Evolutionary conservation across 2,329 filamentous ascomycete genomes (phyloP).

Genomic region (Penicillium psychrosexuale): DNA sequence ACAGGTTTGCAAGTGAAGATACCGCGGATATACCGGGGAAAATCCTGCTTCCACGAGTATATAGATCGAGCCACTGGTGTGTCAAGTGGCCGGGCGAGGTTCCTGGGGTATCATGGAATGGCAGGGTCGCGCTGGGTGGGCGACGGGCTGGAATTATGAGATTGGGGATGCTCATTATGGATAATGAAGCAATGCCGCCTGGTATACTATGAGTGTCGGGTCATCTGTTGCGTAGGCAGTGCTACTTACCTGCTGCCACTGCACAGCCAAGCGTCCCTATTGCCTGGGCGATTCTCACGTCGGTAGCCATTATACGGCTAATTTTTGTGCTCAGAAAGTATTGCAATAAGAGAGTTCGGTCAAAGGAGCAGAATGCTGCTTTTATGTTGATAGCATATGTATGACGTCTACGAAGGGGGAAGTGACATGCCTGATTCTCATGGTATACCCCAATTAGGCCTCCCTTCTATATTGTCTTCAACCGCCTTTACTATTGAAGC

Average conservation of each 20-base stretch:
- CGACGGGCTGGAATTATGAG: slow-evolving; percentile 20
- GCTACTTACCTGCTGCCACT: slow-evolving; percentile 6
- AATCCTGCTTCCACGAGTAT: slow-evolving; percentile 53
- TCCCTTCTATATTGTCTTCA: too few species aligned
- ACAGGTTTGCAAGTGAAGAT: slow-evolving; percentile 52
- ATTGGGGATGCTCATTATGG: slow-evolving; percentile 21
- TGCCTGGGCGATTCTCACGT: slow-evolving; percentile 9
- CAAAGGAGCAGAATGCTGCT: background rate
- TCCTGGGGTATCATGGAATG: slow-evolving; percentile 12
- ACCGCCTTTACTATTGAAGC: too few species aligned
- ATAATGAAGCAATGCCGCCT: slow-evolving; percentile 29
- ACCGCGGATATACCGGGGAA: slow-evolving; percentile 51
- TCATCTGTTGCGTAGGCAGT: background rate
- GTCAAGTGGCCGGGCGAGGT: slow-evolving; percentile 25
- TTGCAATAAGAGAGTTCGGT: background rate
- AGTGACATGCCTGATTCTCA: too few species aligned
- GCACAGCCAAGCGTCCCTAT: slow-evolving; percentile 11
- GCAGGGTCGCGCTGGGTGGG: slow-evolving; percentile 1
- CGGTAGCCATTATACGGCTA: background rate
- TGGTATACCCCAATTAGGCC: too few species aligned
- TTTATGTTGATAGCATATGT: background rate
- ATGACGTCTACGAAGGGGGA: background rate
- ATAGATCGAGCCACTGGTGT: slow-evolving; percentile 31
- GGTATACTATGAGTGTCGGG: background rate
- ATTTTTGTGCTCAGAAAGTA: background rate